Base-by-base conservation (phyloP, 108 stramenopile genomes). In the Schizochytrium sp. region DNA sequence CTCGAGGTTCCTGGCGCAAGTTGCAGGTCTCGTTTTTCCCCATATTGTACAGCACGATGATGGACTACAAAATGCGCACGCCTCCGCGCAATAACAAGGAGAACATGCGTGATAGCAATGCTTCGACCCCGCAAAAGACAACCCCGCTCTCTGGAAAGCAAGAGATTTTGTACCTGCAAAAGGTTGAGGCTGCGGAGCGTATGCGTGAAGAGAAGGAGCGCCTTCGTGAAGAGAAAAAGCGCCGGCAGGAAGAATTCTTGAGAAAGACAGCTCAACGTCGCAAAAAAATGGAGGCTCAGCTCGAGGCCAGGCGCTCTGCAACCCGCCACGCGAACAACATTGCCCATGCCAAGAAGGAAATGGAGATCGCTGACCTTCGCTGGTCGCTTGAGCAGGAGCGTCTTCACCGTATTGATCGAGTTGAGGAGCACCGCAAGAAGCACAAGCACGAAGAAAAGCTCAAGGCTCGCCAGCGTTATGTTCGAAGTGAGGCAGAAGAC, bases 311-410 rank as follows among this genome's bases (percentile, higher is more conserved):
- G 50, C 47, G 76, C 50, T n/a, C 38, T n/a, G 53, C 76, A 10
- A 10, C 47, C 8, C 8, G 28, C 50, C 50, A 83, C 50, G 76
- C 47, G 15, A 83, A 10, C 50, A 83, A 83, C 76, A 53, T 53
- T 38, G 50, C 47, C 10, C 49, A n/a, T 13, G 76, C 76, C 8
- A 55, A 8, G 50, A 83, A 83, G 76, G 76, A 49, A 40, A 83
- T 83, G 76, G 76, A 83, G 2, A 83, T 83, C 3, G 53, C 76
- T 5, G 76, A 83, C 53, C 76, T 49, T n/a, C 19, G 40, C 10
- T 83, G 76, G 76, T 55, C 53, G 15, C 76, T 83, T 83, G 76
- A 83, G 28, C 76, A 83, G 2, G 76, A 83, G 76, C 76, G 76
- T 28, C 76, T 83, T 40, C 76, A 83, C 53, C 76, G 76, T 53